Percentiles rank a stretch among this genome's conserved stretches.
These are phyloP conservation scores for Rhodotorula kratochvilovae DNA, from an alignment of 768 basidiomycete genomes.

Conservation along the genomic window DNA sequence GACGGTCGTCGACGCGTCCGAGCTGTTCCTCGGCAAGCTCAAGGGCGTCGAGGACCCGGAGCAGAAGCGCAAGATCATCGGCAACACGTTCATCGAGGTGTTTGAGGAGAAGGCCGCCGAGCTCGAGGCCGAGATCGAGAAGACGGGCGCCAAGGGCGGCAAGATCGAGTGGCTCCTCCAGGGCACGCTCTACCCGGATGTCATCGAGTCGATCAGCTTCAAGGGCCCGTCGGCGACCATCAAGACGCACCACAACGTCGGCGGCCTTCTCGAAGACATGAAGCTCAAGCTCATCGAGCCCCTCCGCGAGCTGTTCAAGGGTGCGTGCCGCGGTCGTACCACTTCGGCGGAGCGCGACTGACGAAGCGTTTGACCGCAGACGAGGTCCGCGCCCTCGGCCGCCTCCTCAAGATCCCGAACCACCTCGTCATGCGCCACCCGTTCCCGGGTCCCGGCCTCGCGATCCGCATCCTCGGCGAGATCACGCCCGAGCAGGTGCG, in stretches of 20 bases:
- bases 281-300: conserved; percentile 98
- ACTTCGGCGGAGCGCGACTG: not conserved
- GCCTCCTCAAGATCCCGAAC: conserved; percentile 82
- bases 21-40: conserved; percentile 82
- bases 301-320: conserved; percentile 94
- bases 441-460: conserved; percentile 96
- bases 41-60: conserved; percentile 92
- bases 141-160: conserved; percentile 53
- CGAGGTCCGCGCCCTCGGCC: conserved; percentile 88
- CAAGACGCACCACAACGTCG: conserved; percentile 99
- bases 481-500: conserved; percentile 89
- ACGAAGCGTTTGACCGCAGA: conserved; percentile 54
- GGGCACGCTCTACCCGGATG: conserved; percentile 96
- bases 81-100: conserved; percentile 96
- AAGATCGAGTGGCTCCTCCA: conserved; percentile 97
- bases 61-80: conserved; percentile 94
- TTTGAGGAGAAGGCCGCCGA: conserved; percentile 91
- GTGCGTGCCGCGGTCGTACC: conserved; percentile 50
- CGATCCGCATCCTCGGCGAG: conserved; percentile 93
- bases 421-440: conserved; percentile 94
- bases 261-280: conserved; percentile 93
- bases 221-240: conserved; percentile 98
- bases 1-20: conserved; percentile 91
- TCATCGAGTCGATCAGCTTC: conserved; percentile 98
- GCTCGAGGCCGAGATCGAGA: conserved; percentile 51